Base-by-base conservation (phyloP, 1,284 basidiomycete genomes). In the Xerocomus nothofagi region DNA sequence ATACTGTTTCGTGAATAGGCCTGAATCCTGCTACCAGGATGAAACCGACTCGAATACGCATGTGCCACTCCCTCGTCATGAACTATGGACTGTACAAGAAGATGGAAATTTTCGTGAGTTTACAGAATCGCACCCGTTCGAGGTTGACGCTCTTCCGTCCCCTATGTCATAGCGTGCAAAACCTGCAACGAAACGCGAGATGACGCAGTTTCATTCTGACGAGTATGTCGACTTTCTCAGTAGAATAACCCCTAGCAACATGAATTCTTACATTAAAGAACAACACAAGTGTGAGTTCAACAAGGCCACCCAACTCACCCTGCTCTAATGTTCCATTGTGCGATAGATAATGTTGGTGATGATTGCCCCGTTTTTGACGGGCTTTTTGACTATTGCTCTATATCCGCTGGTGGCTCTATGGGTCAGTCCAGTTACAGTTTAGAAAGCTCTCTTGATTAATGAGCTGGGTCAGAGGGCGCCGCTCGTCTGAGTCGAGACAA, bases 41-140 rank as follows among this genome's bases (percentile, higher is more conserved):
- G 93, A 97, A 98, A 70, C 94, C 95, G 11, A 95, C 93, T 20
- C 80, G 96, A 20, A 98, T 99, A 76, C 88, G 96, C 59, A 99
- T 99, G 97, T 98, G 95, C 66, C 97, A 99, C 73, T 96, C 94
- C 9, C 80, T 99, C 33, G 96, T 99, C 49, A 99, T 99, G 97
- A 99, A 99, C 75, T 99, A 98, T 67, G 95, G 95, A 21, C 72
- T 96, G 15, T 96, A 96, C 75, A 94, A 94, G 74, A 92, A 93
- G 71, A 96, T 96, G 93, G 93, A 96, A 71, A 96, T 97, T 56
- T 95, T 95, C 62, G 93, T 95, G 65, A 60, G 92, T 78, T 17
- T 40, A 33, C 9, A 41, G 36, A n/a, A 15, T 20, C 12, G 6
- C 20, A 15, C 20, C 24, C n/a, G 20, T 40, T 33, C 31, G 6